phyloP scores from a whole-genome alignment of 371 early-diverging fungal genomes.

The Mortierella sp. region DNA sequence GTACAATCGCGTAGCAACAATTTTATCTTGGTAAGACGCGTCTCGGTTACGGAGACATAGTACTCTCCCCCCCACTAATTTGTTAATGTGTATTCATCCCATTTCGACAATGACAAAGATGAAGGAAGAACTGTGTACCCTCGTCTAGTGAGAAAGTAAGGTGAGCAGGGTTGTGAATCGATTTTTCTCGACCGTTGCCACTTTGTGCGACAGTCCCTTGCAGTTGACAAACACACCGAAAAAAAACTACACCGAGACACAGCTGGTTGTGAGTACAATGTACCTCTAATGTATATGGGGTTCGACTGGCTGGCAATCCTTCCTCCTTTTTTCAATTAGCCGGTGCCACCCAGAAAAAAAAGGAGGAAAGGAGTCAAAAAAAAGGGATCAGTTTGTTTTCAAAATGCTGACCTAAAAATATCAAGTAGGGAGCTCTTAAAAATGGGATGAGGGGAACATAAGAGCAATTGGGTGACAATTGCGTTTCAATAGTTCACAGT shows the following conservation, averaged over 20 bases:
- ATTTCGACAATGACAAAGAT: too few relatives aligned
- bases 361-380: neutral
- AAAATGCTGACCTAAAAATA: constrained; percentile 5
- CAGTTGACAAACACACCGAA: neutral
- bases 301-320: neutral
- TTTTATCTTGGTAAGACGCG: too few relatives aligned
- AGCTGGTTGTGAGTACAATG: too few relatives aligned
- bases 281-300: neutral
- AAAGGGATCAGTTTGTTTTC: neutral
- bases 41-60: too few relatives aligned
- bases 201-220: neutral
- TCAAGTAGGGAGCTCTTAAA: neutral
- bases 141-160: neutral
- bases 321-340: neutral
- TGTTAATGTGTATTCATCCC: too few relatives aligned
- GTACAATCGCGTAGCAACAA: too few relatives aligned
- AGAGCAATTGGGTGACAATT: neutral
- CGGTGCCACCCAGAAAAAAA: neutral
- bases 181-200: neutral
- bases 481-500: neutral
- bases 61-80: too few relatives aligned
- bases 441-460: neutral
- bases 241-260: too few relatives aligned
- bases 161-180: constrained; percentile 1
- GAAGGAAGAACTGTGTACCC: too few relatives aligned